phyloP scores from a whole-genome alignment of 192 early-diverging fungal species.

The Glomus cerebriforme region DNA sequence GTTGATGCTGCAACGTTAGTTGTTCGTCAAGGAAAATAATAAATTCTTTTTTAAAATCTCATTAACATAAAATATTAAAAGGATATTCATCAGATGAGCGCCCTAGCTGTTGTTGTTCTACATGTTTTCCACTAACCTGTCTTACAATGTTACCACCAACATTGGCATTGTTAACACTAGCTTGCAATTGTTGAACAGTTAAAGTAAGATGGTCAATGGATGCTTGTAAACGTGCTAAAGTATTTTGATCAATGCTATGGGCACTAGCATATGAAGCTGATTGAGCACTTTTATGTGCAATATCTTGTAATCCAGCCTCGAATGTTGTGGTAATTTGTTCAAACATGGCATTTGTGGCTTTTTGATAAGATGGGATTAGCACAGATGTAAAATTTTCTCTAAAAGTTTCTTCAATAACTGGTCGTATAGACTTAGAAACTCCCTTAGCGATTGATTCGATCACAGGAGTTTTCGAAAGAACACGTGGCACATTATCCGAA shows the following conservation, averaged over 20 bases:
- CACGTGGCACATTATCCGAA: constrained; percentile 39
- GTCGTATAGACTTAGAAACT: constrained; percentile 43
- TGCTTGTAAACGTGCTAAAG: constrained; percentile 33
- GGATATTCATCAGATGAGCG: constrained; percentile 26
- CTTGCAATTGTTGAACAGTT: constrained; percentile 12
- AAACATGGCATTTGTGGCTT: constrained; percentile 51
- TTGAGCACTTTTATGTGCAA: constrained; percentile 21
- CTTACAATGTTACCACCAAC: not conserved
- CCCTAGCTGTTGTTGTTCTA: constrained; percentile 3
- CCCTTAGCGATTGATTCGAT: constrained; percentile 37
- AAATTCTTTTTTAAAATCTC: not conserved
- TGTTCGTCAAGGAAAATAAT: not conserved
- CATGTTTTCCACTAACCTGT: not conserved
- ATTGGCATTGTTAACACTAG: not conserved
- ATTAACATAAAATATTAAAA: not conserved
- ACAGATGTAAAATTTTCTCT: constrained; percentile 46
- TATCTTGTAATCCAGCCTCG: constrained; percentile 37
- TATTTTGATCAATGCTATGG: not conserved
- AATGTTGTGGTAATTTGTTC: constrained; percentile 47
- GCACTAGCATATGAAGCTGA: constrained; percentile 26
- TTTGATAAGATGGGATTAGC: constrained; percentile 50
- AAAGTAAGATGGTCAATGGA: constrained; percentile 36
- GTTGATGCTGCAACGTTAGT: constrained; percentile 21
- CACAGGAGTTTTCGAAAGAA: constrained; percentile 40
- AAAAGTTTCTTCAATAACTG: constrained; percentile 47